Base-by-base conservation (phyloP, 225 moss, liverwort and hornwort species). In the Bryum argenteum region DNA sequence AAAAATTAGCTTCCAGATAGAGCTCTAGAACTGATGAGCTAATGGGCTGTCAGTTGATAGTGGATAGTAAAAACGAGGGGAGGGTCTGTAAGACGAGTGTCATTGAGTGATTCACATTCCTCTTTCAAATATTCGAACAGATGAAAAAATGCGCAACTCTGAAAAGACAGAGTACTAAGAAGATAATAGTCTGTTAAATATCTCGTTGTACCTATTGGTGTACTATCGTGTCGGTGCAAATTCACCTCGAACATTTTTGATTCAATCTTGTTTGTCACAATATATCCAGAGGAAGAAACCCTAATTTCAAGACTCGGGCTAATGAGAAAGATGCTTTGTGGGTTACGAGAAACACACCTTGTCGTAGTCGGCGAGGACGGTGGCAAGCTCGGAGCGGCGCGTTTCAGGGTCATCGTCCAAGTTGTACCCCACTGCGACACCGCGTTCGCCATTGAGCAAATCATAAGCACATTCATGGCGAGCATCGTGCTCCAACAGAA, bases 381-480 rank as follows among this genome's bases (percentile, higher is more conserved):
- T 61, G 12, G 37, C 66, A 0, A 96, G 71, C 50, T 96, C 96
- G 4, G 56, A 63, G 66, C 83, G 87, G 0, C 91, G 86, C n/a
- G 81, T 73, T 1, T 79, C 83, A 8, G 43, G 28, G 3, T 93
- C 89, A 23, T 88, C 84, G 47, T 96, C 93, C 79, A 96, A 71
- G 55, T 93, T 84, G 47, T 93, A 93, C 3, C 85, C 89, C 2
- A 88, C 96, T 4, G 93, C 96, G 3, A 96, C 90, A 8, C 88
- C 91, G 12, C 88, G 81, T 68, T 81, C 82, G 1, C 90, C 96
- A 16, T 70, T 81, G 0, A 48, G 1, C 66, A 88, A 72, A 39
- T 88, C 70, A 45, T 93, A 93, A 0, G 84, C 86, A 14, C 95
- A 95, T 6, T 73, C 62, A 71, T 51, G 91, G 1, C 93, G 83